Percentiles rank a stretch among this genome's conserved stretches.
Evolutionary conservation across 2,329 filamentous ascomycete species (phyloP).

Genomic region (Pseudopithomyces maydicus): DNA sequence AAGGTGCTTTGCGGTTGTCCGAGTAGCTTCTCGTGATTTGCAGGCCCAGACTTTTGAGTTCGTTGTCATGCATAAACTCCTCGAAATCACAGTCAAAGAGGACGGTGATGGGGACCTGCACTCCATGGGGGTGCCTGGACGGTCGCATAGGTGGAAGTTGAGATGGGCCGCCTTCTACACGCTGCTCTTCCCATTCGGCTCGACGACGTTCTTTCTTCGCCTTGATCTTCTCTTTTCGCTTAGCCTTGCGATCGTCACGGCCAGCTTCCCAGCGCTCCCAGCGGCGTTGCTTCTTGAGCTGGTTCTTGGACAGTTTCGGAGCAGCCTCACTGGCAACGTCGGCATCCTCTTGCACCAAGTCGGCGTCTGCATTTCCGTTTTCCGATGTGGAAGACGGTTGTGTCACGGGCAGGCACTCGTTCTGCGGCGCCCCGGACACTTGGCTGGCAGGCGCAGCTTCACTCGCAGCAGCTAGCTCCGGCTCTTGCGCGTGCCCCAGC

Average conservation of each 20-base stretch:
- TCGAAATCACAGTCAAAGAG: slow-evolving; percentile 94
- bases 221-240: slow-evolving; percentile 61
- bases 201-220: slow-evolving; percentile 59
- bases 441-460: not conserved
- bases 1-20: slow-evolving; percentile 75
- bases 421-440: not conserved
- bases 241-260: slow-evolving; percentile 62
- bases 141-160: slow-evolving; percentile 22
- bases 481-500: slow-evolving; percentile 45
- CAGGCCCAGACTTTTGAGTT: slow-evolving; percentile 78
- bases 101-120: slow-evolving; percentile 75
- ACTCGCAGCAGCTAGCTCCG: not conserved
- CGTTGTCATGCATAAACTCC: slow-evolving; percentile 83
- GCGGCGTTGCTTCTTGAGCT: slow-evolving; percentile 77
- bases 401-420: not conserved
- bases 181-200: slow-evolving; percentile 48
- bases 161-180: slow-evolving; percentile 25
- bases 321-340: slow-evolving; percentile 8
- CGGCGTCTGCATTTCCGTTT: not conserved
- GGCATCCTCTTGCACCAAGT: not conserved
- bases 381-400: not conserved
- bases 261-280: slow-evolving; percentile 77
- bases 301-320: slow-evolving; percentile 75
- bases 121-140: slow-evolving; percentile 41
- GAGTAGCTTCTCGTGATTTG: slow-evolving; percentile 91